Evolutionary conservation across 2,329 filamentous ascomycete genomes (phyloP).

Genomic region (Tetracladium maxilliforme): DNA sequence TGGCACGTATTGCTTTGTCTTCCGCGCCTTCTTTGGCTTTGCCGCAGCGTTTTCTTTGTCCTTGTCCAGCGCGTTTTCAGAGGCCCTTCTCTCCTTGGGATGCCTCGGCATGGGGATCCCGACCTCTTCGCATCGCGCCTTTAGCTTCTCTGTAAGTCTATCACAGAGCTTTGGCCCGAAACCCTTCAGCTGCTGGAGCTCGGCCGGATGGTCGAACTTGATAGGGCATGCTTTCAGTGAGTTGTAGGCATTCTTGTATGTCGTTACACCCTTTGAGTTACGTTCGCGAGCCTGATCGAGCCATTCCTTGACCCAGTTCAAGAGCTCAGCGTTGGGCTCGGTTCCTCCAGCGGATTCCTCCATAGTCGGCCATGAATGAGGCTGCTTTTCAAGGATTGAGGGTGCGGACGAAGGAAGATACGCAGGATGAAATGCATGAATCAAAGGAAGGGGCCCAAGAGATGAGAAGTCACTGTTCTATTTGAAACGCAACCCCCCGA

Average conservation of each 20-base stretch:
- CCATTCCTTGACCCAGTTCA: slow-evolving; percentile 67
- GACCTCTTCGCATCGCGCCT: slow-evolving; percentile 49
- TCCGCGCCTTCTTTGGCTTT: slow-evolving; percentile 38
- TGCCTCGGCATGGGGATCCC: slow-evolving; percentile 53
- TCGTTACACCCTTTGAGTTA: slow-evolving; percentile 55
- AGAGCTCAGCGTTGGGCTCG: slow-evolving; percentile 59
- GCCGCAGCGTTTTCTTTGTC: slow-evolving; percentile 6
- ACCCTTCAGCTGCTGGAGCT: slow-evolving; percentile 58
- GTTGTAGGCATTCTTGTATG: slow-evolving; percentile 63
- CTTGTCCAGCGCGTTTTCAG: slow-evolving; percentile 4
- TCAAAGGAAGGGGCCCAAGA: too few relatives aligned
- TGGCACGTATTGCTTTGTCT: slow-evolving; percentile 57
- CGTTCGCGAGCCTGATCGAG: slow-evolving; percentile 52
- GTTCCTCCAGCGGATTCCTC: slow-evolving; percentile 31
- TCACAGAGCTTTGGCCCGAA: slow-evolving; percentile 60
- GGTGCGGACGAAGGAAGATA: too few relatives aligned
- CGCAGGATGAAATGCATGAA: too few relatives aligned
- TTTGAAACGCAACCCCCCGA: too few relatives aligned
- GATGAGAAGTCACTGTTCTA: too few relatives aligned
- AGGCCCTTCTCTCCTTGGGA: slow-evolving; percentile 26
- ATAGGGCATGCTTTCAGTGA: slow-evolving; percentile 64
- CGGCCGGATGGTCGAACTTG: slow-evolving; percentile 50
- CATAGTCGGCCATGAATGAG: background rate
- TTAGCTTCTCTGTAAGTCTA: slow-evolving; percentile 46
- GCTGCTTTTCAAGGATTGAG: too few relatives aligned